Base-by-base conservation (phyloP, 2,329 filamentous ascomycete genomes). In the Hortaea werneckii region DNA sequence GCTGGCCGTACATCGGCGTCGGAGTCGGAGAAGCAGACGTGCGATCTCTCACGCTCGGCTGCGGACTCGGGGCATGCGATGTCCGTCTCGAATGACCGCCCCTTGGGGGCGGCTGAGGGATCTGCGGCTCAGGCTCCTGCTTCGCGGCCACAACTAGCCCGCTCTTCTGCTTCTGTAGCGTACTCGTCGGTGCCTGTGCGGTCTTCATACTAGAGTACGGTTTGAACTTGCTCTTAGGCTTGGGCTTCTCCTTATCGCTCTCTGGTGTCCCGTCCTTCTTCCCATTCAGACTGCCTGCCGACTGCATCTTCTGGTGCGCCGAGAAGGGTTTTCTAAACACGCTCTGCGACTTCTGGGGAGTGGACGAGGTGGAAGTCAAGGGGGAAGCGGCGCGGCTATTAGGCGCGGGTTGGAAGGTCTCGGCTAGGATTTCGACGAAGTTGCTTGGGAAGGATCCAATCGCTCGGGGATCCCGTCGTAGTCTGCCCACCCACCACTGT, bases 401-500 rank as follows among this genome's bases (percentile, higher is more conserved):
- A 69, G 51, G 70, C 49, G 70, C 65, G 11, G 92, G 92, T 47
- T 86, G 82, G 64, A 94, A 96, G 63, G 81, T 79, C 49, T 92
- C 80, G 45, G 86, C 84, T 29, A 98, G 76, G 5, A 98, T 77
- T 63, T 94, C 80, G 62, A 98, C 92, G 62, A 98, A 98, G 69
- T 98, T 98, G 59, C 89, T 95, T 0, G 92, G 92, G 61, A 98
- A 98, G 13, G 92, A 74, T 44, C 92, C 92, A 58, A 95, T 83
- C 59, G 90, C 88, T 60, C 89, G 81, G 65, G 85, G 83, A 68
- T 98, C 92, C 57, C 92, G 80, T 62, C 83, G 86, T 62, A 98
- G 70, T 52, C 90, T 80, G 41, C 92, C 92, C 69, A 89, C 95
- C 92, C 92, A 98, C 92, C 92, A 98, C 40, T 87, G 89, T 43